Evolutionary conservation across 1,139 yeast genomes (phyloP), one percentile per base, ranked within the genome.

Genomic region (Yueomyces sp.): DNA sequence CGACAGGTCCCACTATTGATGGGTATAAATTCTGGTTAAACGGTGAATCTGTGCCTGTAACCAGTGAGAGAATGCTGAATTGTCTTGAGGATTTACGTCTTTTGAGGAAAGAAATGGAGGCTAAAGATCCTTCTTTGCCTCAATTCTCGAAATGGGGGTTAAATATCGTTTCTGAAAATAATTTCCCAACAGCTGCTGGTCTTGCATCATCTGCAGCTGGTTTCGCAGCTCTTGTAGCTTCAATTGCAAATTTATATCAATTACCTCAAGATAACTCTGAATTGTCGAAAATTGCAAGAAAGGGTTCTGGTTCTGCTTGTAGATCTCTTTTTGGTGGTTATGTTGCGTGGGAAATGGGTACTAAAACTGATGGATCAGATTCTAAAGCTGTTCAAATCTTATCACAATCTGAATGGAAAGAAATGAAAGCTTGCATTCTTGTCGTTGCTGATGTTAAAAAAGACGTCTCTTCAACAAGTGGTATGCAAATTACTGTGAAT

Each of bases 301-400:
- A 87, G 65, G 99, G 99, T 26, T 86, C 96, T 12, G 99, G 98
- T 2, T 86, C 96, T 11, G 98, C 98, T 7, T 91, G 98, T 65
- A 75, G 99, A 63, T 91, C 97, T 9, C 70, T 91, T 46, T 86
- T 85, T 64, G 98, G 98, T 40, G 99, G 99, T 5, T 91, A 79
- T 60, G 98, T 91, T 12, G 97, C 97, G 3, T 91, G 99, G 99
- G 96, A 91, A 64, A 89, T 87, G 96, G 99, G 99, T 43, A 51
- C 55, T 2, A 50, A 59, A 46, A 66, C 52, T 0, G 81, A 86
- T 56, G 98, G 98, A 6, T 70, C 75, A 41, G 98, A 91, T 64
- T 87, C 96, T 26, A 79, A 78, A 57, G 98, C 99, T 1, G 94
- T 86, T 32, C 87, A 86, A 66, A 75, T 91, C 40, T 95, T 96